These are phyloP conservation scores for Acanthamoeba royreba DNA, from an alignment of 208 protist genomes.

Conservation along the genomic window DNA sequence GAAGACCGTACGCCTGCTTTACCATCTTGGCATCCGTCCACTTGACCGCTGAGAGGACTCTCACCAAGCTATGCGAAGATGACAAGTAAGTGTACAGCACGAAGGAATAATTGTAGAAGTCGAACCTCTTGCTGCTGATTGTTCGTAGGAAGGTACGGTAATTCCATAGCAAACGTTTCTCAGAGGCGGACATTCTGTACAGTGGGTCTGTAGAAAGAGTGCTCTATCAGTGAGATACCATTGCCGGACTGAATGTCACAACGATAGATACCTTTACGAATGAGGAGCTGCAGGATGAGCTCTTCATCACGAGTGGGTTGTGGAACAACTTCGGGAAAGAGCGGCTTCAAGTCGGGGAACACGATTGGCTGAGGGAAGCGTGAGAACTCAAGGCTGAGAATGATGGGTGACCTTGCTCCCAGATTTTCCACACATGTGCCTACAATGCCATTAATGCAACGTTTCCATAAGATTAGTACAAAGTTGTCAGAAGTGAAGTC, in stretches of 20 bases:
- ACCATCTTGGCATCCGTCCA: conserved; percentile 57
- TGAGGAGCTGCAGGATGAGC: conserved; percentile 52
- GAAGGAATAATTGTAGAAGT: neutral
- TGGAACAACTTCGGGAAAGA: neutral
- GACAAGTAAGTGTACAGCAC: neutral
- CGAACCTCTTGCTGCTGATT: conserved; percentile 37
- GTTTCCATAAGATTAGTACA: neutral
- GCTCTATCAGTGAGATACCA: neutral
- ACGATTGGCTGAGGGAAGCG: conserved; percentile 59
- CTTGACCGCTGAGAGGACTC: conserved; percentile 48
- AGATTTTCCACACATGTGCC: conserved; percentile 39
- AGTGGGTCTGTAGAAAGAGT: neutral
- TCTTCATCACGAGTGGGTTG: conserved; percentile 25
- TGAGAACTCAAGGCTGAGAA: conserved; percentile 56
- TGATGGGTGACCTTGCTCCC: neutral
- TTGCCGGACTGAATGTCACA: no score
- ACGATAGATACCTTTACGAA: conserved; percentile 1
- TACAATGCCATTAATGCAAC: neutral
- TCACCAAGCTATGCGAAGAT: conserved; percentile 21
- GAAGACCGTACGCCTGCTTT: conserved; percentile 56
- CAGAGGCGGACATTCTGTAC: neutral
- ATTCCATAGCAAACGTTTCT: conserved; percentile 37
- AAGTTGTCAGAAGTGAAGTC: neutral
- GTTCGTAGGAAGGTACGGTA: neutral
- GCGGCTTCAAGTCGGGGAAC: conserved; percentile 53